phyloP scores from a whole-genome alignment of 2,329 filamentous ascomycete genomes.

The Pseudogymnoascus sp. region DNA sequence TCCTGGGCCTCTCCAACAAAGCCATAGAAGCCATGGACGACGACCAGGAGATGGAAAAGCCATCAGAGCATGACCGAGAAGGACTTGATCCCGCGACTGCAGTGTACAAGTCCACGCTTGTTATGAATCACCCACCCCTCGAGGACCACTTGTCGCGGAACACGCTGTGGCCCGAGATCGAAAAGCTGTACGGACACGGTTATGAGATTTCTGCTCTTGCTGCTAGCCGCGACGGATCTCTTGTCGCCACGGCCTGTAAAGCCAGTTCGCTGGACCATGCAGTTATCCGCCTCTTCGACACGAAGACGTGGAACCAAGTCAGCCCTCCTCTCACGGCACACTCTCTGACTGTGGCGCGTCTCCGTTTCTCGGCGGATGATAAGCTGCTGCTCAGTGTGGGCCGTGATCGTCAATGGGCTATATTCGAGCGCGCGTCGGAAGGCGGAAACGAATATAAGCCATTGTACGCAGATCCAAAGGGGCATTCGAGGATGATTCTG shows the following conservation, averaged over 20 bases:
- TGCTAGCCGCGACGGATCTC: conserved; percentile 61
- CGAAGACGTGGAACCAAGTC: conserved; percentile 78
- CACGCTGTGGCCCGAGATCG: conserved; percentile 90
- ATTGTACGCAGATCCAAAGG: conserved; percentile 66
- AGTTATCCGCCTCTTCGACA: conserved; percentile 87
- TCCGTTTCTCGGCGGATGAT: conserved; percentile 74
- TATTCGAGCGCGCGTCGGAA: conserved; percentile 55
- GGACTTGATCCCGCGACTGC: conserved; percentile 48
- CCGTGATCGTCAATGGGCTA: conserved; percentile 81
- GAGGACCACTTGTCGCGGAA: conserved; percentile 86
- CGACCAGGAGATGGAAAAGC: conserved; percentile 37
- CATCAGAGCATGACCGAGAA: conserved; percentile 43
- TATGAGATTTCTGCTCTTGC: conserved; percentile 92
- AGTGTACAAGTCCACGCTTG: conserved; percentile 53
- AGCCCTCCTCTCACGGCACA: conserved; percentile 78
- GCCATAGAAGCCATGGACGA: conserved; percentile 59
- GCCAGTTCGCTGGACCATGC: conserved; percentile 91
- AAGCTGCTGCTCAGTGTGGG: conserved; percentile 76
- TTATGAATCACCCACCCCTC: conserved; percentile 67
- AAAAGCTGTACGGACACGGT: conserved; percentile 96
- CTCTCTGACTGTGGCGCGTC: conserved; percentile 73
- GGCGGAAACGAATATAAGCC: conserved; percentile 44
- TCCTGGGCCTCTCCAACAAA: conserved; percentile 93
- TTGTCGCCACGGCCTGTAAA: conserved; percentile 88
- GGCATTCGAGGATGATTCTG: conserved; percentile 86